Evolutionary conservation across 805 yeast species (phyloP), one percentile per base, ranked within the genome.

Genomic region (Candida koratica): DNA sequence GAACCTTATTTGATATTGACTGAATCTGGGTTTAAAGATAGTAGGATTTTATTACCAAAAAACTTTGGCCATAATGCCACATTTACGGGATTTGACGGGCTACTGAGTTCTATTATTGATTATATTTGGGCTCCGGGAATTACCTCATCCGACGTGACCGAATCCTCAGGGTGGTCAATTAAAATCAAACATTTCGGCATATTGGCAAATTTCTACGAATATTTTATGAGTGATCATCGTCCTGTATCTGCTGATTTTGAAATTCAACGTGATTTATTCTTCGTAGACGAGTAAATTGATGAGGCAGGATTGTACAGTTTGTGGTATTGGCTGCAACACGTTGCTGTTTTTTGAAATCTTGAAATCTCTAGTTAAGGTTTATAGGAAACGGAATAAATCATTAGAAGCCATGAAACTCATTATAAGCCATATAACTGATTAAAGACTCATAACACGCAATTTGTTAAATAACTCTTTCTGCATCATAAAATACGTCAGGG

Each of bases 41-140:
- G 52, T 53, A n/a, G 72, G 69, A 12, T 60, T 6, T 46, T 58
- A 33, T 53, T 52, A 10, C 53, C 53, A 25, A 28, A 47, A 1
- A 42, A 43, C 18, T 76, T 74, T 44, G 80, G 79, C 0, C 62
- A 60, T 39, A 43, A 43, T 14, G 42, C 58, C 16, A 75, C 80
- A 0, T 73, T 62, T 42, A 72, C 79, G 0, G 79, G 79, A 3
- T 76, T 74, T 44, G 60, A 61, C 39, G 51, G 46, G 12, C 63
- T 55, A 41, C 54, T 32, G 4, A 51, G 43, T 23, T 38, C 54
- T 4, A 56, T 67, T 32, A 71, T 71, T 31, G 77, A 71, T 45
- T 70, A 68, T 39, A 61, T 71, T 19, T 71, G 74, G 73, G 55
- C 65, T 2, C 64, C 67, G 5, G 44, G 43, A n/a, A 29, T 29